phyloP scores from a whole-genome alignment of 345 rosid genomes.

The Salix udensis region DNA sequence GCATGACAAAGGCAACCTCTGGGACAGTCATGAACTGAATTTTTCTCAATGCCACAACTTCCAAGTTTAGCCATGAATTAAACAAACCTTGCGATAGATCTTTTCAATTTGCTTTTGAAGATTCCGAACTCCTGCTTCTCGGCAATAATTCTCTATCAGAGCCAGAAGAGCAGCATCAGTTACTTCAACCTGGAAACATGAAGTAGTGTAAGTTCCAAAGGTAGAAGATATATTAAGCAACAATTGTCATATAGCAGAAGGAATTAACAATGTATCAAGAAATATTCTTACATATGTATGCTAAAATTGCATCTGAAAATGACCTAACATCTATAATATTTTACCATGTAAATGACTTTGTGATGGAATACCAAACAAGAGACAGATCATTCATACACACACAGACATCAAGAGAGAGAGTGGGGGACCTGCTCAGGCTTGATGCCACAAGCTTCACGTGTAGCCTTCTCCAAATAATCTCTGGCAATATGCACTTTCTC shows the following conservation, averaged over 20 bases:
- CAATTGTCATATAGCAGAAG: neutral
- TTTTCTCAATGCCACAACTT: neutral
- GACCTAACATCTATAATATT: neutral
- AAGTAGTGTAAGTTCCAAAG: neutral
- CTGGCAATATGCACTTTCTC: slow-evolving; percentile 99
- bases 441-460: slow-evolving; percentile 89
- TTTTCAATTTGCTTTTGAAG: slow-evolving; percentile 98
- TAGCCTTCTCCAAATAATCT: slow-evolving; percentile 85
- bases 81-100: slow-evolving; percentile 92
- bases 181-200: slow-evolving; percentile 67
- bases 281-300: neutral
- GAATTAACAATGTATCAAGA: neutral
- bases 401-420: neutral
- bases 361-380: neutral
- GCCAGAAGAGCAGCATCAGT: slow-evolving; percentile 84
- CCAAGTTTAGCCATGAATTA: neutral
- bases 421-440: slow-evolving; percentile 76
- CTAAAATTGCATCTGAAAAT: neutral
- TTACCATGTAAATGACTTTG: neutral
- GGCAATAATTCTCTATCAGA: slow-evolving; percentile 88
- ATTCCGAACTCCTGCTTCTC: slow-evolving; percentile 99
- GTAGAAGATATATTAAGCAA: slow-evolving; percentile 11
- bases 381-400: neutral
- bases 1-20: neutral
- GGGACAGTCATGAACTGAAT: neutral